Evolutionary conservation across 805 yeast genomes (phyloP), one percentile per base, ranked within the genome.

Genomic region (Yamadazyma takamatsuzukensis): DNA sequence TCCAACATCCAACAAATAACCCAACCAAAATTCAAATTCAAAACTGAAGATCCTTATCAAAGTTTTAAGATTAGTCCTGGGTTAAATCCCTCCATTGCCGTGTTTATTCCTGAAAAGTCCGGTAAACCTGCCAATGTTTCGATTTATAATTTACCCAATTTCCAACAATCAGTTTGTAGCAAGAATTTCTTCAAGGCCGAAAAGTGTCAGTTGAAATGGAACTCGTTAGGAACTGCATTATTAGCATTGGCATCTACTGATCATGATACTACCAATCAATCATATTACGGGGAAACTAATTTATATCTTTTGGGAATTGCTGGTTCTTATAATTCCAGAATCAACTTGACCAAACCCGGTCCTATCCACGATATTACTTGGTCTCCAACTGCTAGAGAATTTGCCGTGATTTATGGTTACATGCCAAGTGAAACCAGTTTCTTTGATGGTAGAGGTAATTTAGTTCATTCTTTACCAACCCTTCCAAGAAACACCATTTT

Each of bases 311-410:
- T 94, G 45, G 96, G 96, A 39, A 84, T 93, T 45, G 88, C 95
- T 21, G 96, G 96, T 10, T 77, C 89, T 24, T 89, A 86, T 50
- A 95, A 90, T 53, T 83, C 88, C 34, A 74, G 96, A 52, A 89
- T 93, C 49, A 74, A 79, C 37, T 76, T 93, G 49, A 87, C 85
- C 42, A 81, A 85, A 49, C 96, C 88, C 53, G 97, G 97, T 19
- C 97, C 99, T 27, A 88, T 93, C 47, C 97, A 93, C 64, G 98
- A 93, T 59, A 85, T 90, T 41, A 80, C 93, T 15, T 93, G 99
- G 99, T 83, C 95, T 16, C 96, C 97, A 38, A 78, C 88, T 32
- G 86, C 96, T 13, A 76, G 96, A 47, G 97, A 93, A 64, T 94
- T 93, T 68, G 97, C 96, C 40, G 98, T 93, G 27, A 87, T 85